Evolutionary conservation across 495 filamentous ascomycete genomes (phyloP).

Genomic region (Penicillium goetzii): DNA sequence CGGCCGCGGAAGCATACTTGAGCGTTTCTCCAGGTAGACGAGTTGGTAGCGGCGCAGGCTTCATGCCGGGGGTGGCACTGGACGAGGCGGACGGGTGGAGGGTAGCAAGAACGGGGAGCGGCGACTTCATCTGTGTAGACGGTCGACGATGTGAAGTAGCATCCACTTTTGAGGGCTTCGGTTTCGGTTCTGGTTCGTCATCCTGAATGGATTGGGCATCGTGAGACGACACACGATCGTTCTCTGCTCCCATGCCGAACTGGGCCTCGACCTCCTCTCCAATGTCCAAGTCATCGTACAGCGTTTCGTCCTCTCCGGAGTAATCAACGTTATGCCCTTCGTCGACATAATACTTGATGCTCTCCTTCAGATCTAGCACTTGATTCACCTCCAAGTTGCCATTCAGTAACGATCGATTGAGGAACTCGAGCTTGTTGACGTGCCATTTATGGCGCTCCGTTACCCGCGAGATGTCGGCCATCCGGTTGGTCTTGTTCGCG

Average conservation of each 20-base stretch:
- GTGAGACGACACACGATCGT: slow-evolving; percentile 89
- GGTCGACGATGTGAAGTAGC: slow-evolving; percentile 67
- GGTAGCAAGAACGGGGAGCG: slow-evolving; percentile 86
- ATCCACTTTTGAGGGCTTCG: slow-evolving; percentile 51
- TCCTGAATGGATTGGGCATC: slow-evolving; percentile 93
- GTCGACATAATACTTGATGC: slow-evolving; percentile 92
- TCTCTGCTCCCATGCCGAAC: slow-evolving; percentile 80
- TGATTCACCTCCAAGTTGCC: slow-evolving; percentile 83
- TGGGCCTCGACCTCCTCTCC: slow-evolving; percentile 82
- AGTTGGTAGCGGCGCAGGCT: slow-evolving; percentile 85
- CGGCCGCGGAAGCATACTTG: slow-evolving; percentile 96
- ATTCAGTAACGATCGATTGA: slow-evolving; percentile 88
- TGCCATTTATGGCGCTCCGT: slow-evolving; percentile 98
- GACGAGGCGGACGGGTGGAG: slow-evolving; percentile 59
- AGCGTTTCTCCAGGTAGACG: slow-evolving; percentile 85
- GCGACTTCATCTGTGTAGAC: slow-evolving; percentile 91
- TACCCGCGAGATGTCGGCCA: slow-evolving; percentile 79
- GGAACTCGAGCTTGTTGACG: slow-evolving; percentile 85
- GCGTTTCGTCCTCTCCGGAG: slow-evolving; percentile 80
- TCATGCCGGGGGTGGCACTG: slow-evolving; percentile 74
- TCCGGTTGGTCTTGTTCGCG: slow-evolving; percentile 75
- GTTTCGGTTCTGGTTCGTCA: slow-evolving; percentile 68
- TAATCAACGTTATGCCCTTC: slow-evolving; percentile 87
- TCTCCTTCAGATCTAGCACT: slow-evolving; percentile 85
- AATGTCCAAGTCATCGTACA: slow-evolving; percentile 94